Evolutionary conservation across 148 eudicot genomes (phyloP).

Genomic region (Limonium bicolor): DNA sequence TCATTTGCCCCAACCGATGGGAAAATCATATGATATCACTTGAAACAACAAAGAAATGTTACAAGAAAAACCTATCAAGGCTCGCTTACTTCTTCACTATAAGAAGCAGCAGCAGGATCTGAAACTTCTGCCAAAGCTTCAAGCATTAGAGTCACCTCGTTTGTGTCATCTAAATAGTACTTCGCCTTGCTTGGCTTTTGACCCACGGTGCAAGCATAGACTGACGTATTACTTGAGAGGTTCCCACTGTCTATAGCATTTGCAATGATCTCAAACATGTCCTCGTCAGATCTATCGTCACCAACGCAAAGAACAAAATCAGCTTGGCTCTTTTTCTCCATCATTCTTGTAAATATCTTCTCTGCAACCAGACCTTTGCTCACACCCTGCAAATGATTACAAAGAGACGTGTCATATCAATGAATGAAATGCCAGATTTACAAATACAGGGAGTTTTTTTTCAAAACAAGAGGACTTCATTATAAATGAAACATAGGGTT

Average conservation of each 20-base stretch:
- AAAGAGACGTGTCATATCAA: too few species aligned
- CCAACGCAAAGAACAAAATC: constrained; percentile 37
- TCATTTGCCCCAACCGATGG: too few species aligned
- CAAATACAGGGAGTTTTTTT: too few species aligned
- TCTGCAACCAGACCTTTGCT: constrained; percentile 33
- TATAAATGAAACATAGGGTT: too few species aligned
- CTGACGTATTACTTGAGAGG: constrained; percentile 19
- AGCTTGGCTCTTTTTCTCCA: constrained; percentile 20
- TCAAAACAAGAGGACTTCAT: too few species aligned
- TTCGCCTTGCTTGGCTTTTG: constrained; percentile 35
- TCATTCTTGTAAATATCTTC: constrained; percentile 27
- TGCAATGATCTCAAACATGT: constrained; percentile 34
- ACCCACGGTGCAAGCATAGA: constrained; percentile 32
- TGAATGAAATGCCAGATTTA: too few species aligned
- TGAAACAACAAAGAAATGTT: too few species aligned
- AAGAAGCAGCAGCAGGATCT: constrained; percentile 10
- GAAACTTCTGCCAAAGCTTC: constrained; percentile 26
- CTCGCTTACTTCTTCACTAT: constrained; percentile 6
- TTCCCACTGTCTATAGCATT: constrained; percentile 18
- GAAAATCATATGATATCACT: too few species aligned
- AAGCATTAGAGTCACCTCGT: constrained; percentile 25
- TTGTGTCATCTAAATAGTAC: constrained; percentile 30
- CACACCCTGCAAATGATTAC: constrained; percentile 25
- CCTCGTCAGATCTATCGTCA: constrained; percentile 36
- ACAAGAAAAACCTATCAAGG: too few species aligned